Percentiles rank a stretch among this genome's conserved stretches.
phyloP scores from a whole-genome alignment of 306 rosid genomes.

The Astragalus membranaceus region DNA sequence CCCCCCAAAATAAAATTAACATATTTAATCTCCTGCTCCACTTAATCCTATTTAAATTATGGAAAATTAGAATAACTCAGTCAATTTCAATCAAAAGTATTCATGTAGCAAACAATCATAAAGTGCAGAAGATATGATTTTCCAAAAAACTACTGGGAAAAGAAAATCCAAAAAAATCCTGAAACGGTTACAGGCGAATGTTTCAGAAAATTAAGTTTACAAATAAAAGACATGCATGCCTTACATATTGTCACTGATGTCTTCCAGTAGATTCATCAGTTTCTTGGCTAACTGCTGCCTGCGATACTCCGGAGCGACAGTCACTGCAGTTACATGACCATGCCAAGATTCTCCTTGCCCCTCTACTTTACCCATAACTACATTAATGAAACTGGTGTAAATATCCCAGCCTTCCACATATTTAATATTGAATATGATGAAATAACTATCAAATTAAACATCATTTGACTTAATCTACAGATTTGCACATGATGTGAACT shows the following conservation, averaged over 20 bases:
- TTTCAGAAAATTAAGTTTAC: not conserved
- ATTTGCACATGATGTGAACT: not conserved
- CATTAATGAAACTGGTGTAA: conserved; percentile 12
- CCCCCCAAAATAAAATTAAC: not conserved
- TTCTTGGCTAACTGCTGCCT: conserved; percentile 96
- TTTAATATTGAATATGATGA: not conserved
- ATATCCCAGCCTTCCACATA: not conserved
- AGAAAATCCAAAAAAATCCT: not conserved
- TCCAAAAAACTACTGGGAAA: not conserved
- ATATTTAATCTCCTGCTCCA: not conserved
- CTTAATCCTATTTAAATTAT: not conserved
- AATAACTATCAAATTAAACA: not conserved
- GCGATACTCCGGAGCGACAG: conserved; percentile 87
- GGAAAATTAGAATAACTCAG: not conserved
- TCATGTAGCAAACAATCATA: not conserved
- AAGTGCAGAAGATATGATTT: not conserved
- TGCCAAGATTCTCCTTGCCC: conserved; percentile 99
- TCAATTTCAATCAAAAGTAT: not conserved
- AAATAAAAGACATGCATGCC: conserved; percentile 1
- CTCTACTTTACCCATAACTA: conserved; percentile 99
- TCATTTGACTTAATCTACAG: not conserved
- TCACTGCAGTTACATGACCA: conserved; percentile 95
- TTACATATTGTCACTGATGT: conserved; percentile 85
- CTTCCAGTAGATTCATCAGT: conserved; percentile 91
- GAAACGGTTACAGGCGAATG: not conserved